phyloP scores from a whole-genome alignment of 73 alveolate species.

The Paramecium octaurelia region DNA sequence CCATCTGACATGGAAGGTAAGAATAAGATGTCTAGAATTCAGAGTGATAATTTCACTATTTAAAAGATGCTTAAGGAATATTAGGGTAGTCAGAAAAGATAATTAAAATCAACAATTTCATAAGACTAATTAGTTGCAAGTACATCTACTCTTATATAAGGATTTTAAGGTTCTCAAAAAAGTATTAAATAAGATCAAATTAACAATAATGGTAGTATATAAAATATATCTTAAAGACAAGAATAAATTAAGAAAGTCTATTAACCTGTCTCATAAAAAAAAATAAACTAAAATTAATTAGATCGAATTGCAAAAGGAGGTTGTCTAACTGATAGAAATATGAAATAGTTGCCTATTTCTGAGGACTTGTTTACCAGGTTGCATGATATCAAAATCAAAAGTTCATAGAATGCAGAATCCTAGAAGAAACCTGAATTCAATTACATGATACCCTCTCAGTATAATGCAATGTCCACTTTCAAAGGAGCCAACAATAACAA shows the following conservation, averaged over 20 bases:
- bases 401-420: not conserved
- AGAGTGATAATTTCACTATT: constrained; percentile 3
- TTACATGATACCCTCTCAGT: constrained; percentile 36
- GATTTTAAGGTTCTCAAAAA: constrained; percentile 23
- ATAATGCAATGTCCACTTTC: not conserved
- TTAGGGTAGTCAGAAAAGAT: not conserved
- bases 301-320: constrained; percentile 51
- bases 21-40: not conserved
- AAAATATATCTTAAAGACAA: not conserved
- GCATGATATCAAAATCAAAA: not conserved
- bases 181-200: not conserved
- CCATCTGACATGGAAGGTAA: not conserved
- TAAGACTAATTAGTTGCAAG: constrained; percentile 1
- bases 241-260: not conserved
- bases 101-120: constrained; percentile 26
- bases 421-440: not conserved
- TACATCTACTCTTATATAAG: constrained; percentile 43
- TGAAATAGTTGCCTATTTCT: not conserved
- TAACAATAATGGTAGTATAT: constrained; percentile 32
- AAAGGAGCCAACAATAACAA: not conserved
- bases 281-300: not conserved
- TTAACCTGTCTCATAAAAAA: not conserved
- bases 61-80: constrained; percentile 41
- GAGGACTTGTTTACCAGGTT: not conserved
- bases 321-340: constrained; percentile 39